These are phyloP conservation scores for Microsporum canis DNA, from an alignment of 2,329 filamentous ascomycete species.

Conservation along the genomic window DNA sequence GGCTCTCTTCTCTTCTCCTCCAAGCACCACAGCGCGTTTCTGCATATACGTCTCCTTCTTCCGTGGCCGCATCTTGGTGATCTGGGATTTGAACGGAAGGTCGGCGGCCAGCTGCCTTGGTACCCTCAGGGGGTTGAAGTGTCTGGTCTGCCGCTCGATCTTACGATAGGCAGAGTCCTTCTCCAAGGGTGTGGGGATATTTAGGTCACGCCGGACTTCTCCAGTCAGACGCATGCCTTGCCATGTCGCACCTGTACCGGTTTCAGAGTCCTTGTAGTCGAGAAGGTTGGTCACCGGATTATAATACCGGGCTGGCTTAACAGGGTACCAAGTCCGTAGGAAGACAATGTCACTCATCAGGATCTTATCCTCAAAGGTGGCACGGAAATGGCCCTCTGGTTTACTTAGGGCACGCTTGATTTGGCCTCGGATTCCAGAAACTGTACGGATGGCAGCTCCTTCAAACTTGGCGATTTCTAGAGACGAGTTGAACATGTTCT, in stretches of 20 bases:
- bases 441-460: constrained; percentile 87
- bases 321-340: constrained; percentile 89
- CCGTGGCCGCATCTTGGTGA: constrained; percentile 68
- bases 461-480: constrained; percentile 98
- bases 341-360: constrained; percentile 95
- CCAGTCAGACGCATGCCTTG: constrained; percentile 88
- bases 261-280: constrained; percentile 37
- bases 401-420: constrained; percentile 93
- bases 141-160: constrained; percentile 48
- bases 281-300: constrained; percentile 91
- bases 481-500: constrained; percentile 90
- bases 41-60: constrained; percentile 78
- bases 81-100: constrained; percentile 87
- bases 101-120: constrained; percentile 53
- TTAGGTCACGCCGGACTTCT: constrained; percentile 68
- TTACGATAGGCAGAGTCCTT: constrained; percentile 77
- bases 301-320: constrained; percentile 92
- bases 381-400: constrained; percentile 89
- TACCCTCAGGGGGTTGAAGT: constrained; percentile 58
- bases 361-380: constrained; percentile 97
- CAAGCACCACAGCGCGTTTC: constrained; percentile 81
- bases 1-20: constrained; percentile 79
- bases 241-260: constrained; percentile 46
- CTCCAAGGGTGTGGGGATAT: constrained; percentile 62
- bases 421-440: constrained; percentile 88